Evolutionary conservation across 805 yeast species (phyloP).

Genomic region (Yarrowia porcina): DNA sequence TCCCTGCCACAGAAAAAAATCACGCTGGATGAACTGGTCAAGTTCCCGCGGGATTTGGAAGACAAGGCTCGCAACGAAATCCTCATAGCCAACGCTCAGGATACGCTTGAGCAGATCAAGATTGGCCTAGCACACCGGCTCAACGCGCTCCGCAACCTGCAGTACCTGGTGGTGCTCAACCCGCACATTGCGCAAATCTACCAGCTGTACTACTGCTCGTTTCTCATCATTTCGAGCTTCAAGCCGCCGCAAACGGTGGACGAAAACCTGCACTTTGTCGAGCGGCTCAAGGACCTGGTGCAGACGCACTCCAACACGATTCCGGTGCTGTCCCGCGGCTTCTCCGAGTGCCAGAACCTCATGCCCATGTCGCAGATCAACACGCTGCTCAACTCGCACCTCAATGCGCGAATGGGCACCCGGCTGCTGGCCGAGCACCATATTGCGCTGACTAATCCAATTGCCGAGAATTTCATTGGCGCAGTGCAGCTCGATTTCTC

Average conservation of each 20-base stretch:
- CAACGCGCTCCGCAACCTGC: constrained; percentile 65
- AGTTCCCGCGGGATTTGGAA: constrained; percentile 23
- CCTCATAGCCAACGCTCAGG: constrained; percentile 37
- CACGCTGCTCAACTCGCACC: constrained; percentile 66
- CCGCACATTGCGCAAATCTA: constrained; percentile 82
- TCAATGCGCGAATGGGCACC: constrained; percentile 82
- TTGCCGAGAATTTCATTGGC: constrained; percentile 52
- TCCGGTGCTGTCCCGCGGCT: constrained; percentile 77
- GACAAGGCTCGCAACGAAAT: constrained; percentile 17
- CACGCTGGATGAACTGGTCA: constrained; percentile 8
- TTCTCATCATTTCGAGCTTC: constrained; percentile 49
- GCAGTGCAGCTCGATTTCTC: constrained; percentile 64
- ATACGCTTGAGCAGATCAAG: constrained; percentile 32
- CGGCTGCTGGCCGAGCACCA: constrained; percentile 85
- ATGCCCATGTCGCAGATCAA: constrained; percentile 50
- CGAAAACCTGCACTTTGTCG: constrained; percentile 54
- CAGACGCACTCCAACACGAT: constrained; percentile 82
- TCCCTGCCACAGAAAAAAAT: constrained; percentile 3
- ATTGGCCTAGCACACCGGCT: constrained; percentile 61
- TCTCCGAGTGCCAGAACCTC: constrained; percentile 57
- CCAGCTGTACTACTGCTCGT: constrained; percentile 66
- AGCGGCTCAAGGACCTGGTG: constrained; percentile 55
- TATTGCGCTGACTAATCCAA: constrained; percentile 54
- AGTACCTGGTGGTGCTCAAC: constrained; percentile 80
- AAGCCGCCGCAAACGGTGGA: constrained; percentile 47